These are phyloP conservation scores for Solanum chilense DNA, from an alignment of 257 asterid genomes.

Conservation along the genomic window DNA sequence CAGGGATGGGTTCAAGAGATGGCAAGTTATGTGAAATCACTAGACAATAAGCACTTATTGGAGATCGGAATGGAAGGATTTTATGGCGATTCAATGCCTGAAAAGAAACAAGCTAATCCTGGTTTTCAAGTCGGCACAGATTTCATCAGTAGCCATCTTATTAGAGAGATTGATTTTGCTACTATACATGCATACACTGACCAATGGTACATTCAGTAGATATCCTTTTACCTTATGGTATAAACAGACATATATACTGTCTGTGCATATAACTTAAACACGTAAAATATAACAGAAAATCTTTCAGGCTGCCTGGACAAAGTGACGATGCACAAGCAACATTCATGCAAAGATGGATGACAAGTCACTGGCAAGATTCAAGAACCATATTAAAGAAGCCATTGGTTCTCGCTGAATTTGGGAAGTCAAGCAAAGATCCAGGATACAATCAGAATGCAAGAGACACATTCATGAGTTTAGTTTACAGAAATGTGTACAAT, in stretches of 20 bases:
- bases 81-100: slow-evolving; percentile 59
- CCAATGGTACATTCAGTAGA: slow-evolving; percentile 27
- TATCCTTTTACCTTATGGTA: neutral
- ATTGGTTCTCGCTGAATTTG: slow-evolving; percentile 36
- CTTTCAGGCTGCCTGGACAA: slow-evolving; percentile 24
- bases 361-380: slow-evolving; percentile 32
- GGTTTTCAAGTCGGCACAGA: slow-evolving; percentile 75
- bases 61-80: slow-evolving; percentile 82
- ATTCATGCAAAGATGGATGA: slow-evolving; percentile 37
- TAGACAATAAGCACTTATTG: slow-evolving; percentile 45
- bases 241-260: neutral
- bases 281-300: neutral
- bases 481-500: slow-evolving; percentile 18
- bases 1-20: slow-evolving; percentile 45
- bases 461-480: slow-evolving; percentile 10
- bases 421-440: slow-evolving; percentile 35
- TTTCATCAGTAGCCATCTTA: slow-evolving; percentile 40
- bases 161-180: slow-evolving; percentile 47
- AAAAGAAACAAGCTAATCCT: slow-evolving; percentile 44
- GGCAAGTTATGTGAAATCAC: slow-evolving; percentile 48
- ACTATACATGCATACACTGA: slow-evolving; percentile 73
- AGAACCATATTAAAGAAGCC: slow-evolving; percentile 31
- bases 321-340: slow-evolving; percentile 17
- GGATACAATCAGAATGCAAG: slow-evolving; percentile 23
- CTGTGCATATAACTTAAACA: neutral